phyloP scores from a whole-genome alignment of 495 filamentous ascomycete genomes.

The Penicillium lividum region DNA sequence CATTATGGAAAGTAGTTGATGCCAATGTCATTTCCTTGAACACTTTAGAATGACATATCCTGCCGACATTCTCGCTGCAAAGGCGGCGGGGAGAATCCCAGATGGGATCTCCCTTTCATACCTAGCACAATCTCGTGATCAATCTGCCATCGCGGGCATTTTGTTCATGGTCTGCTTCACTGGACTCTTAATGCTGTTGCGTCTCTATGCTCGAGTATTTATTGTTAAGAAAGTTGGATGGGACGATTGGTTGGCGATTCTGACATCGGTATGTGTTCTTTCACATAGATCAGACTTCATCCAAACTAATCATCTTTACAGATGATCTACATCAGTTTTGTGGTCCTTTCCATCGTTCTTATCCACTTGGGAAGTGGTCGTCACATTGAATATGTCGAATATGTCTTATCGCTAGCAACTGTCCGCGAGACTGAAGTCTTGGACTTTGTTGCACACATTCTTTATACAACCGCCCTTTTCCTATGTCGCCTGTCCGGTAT shows the following conservation, averaged over 20 bases:
- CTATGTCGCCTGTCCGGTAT: slow-evolving; percentile 50
- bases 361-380: slow-evolving; percentile 49
- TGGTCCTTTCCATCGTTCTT: slow-evolving; percentile 39
- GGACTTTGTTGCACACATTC: slow-evolving; percentile 47
- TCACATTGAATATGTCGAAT: slow-evolving; percentile 49
- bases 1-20: slow-evolving; percentile 6
- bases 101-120: slow-evolving; percentile 34
- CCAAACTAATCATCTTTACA: slow-evolving; percentile 7
- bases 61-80: slow-evolving; percentile 30
- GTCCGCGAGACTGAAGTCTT: slow-evolving; percentile 41
- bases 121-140: slow-evolving; percentile 42
- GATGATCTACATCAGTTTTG: slow-evolving; percentile 38
- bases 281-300: not conserved
- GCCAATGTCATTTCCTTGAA: slow-evolving; percentile 17
- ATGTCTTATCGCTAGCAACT: slow-evolving; percentile 37
- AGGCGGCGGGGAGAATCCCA: slow-evolving; percentile 36
- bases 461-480: slow-evolving; percentile 49
- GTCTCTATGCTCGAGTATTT: slow-evolving; percentile 37
- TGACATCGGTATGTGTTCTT: slow-evolving; percentile 34
- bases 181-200: slow-evolving; percentile 27
- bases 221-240: slow-evolving; percentile 35
- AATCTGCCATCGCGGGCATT: slow-evolving; percentile 39
- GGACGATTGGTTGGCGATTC: slow-evolving; percentile 39
- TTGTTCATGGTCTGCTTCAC: slow-evolving; percentile 40
- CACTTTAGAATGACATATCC: slow-evolving; percentile 28